Base-by-base conservation (phyloP, 2,329 filamentous ascomycete genomes). In the Fusarium sp. region DNA sequence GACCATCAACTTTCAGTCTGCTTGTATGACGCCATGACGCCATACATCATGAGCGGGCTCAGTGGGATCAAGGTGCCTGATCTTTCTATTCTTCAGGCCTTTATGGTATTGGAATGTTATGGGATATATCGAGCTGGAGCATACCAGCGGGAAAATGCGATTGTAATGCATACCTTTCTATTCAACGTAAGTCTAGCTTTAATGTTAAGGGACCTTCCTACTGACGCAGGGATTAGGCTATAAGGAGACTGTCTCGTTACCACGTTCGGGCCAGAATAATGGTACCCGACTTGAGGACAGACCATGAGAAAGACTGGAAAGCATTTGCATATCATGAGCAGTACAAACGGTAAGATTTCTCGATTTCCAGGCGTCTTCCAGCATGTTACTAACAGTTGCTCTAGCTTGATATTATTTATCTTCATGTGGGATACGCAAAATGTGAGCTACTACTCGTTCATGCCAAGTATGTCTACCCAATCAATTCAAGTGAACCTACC, bases 311-410 rank as follows among this genome's bases (percentile, higher is more conserved):
- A 5, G 24, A n/a, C 14, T 54, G 51, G 51, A 54, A 22, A 38
- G 33, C 51, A 17, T 54, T 54, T 13, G 24, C 33, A 1, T 28
- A 28, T 7, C 14, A 7, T 0, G 51, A 54, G 7, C 51, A 54
- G 20, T 54, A 54, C 33, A 54, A 54, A 6, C 26, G 26, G 45
- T 48, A 31, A 48, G 26, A 48, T 5, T 9, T 5, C 11, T 24
- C 17, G 17, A 26, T 13, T 8, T 0, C 7, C 12, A 3, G 3
- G 11, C 2, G 12, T 6, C 1, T 6, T 3, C 13, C n/a, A 28
- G 6, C 12, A 2, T 13, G 18, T 4, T 15, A 11, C 4, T 22
- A 5, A 26, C 1, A 15, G 6, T 28, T 12, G 0, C 9, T 22
- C 12, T 2, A 54, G 49, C 3, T 28, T 54, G 1, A 54, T 54